Evolutionary conservation across 2,329 filamentous ascomycete genomes (phyloP), one percentile per base, ranked within the genome.

Genomic region (Penicillium polonicum): DNA sequence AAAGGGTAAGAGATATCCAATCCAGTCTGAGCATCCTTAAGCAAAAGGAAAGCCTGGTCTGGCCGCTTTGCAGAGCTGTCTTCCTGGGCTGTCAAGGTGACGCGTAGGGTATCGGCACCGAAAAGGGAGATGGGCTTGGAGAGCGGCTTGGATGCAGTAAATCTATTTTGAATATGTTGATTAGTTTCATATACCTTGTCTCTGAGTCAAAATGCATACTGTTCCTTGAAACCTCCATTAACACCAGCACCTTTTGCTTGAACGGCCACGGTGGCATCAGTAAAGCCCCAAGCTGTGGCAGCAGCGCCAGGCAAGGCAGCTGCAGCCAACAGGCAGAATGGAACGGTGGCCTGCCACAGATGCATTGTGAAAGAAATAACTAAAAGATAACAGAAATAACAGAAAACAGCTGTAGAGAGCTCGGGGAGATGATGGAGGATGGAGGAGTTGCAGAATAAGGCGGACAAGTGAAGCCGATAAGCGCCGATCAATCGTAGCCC

Each of bases 11-110:
- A 92, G 25, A 92, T 88, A 75, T 97, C 92, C 46, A 99, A 81
- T 36, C 90, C 91, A 12, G 87, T 88, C 13, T 82, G 79, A 12
- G 83, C 79, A 67, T 97, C 92, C 67, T 85, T 87, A 57, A 99
- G 77, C 17, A 94, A 82, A 53, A 99, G 82, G 80, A 97, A 97
- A 6, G 92, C 92, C 78, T 99, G 94, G 77, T 99, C 94, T 67
- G 94, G 91, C 64, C 90, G 86, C 82, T 92, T 93, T 46, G 85
- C 83, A 67, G 86, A 88, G 76, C 87, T 86, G 71, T 85, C 87
- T 70, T 96, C 91, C 72, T 89, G 88, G 9, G 91, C 84, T 35
- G 91, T 96, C 68, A 99, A 79, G 65, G 86, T 78, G 65, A 99
- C 79, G 80, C 94, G 96, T 70, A 97, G 80, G 42, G 86, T 86